phyloP scores from a whole-genome alignment of 129 eudicot genomes.

The Flaveria robusta region DNA sequence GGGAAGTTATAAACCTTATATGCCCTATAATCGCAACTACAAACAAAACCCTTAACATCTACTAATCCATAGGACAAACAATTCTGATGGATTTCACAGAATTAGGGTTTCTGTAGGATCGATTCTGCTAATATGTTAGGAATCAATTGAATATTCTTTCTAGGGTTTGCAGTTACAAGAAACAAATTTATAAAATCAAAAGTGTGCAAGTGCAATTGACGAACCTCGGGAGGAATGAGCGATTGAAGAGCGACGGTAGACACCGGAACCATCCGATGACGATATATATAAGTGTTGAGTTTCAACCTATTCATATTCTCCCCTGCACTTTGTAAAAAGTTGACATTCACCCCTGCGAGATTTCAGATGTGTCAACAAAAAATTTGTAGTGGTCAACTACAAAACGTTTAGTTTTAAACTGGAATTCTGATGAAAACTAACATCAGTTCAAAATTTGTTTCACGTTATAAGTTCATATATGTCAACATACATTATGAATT shows the following conservation, averaged over 20 bases:
- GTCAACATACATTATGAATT: too few relatives aligned
- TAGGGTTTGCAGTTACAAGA: slow-evolving; percentile 21
- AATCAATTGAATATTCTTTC: neutral
- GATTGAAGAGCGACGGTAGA: neutral
- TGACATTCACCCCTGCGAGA: neutral
- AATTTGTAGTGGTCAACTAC: too few relatives aligned
- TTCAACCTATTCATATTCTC: neutral
- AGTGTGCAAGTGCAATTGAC: slow-evolving; percentile 6
- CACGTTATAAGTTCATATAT: too few relatives aligned
- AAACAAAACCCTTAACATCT: neutral
- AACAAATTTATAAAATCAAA: neutral
- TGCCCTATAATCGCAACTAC: neutral
- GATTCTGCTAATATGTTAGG: neutral
- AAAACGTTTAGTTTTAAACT: too few relatives aligned
- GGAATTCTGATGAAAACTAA: too few relatives aligned
- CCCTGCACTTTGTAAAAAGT: neutral
- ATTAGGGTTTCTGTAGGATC: neutral
- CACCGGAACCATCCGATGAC: neutral
- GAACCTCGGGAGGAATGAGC: slow-evolving; percentile 17
- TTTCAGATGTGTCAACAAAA: too few relatives aligned
- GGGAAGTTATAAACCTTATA: neutral
- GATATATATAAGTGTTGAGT: neutral
- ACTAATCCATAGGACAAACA: neutral
- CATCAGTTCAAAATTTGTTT: too few relatives aligned
- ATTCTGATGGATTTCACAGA: neutral